A percentile compares a stretch with the other conserved stretches of the same genome.
Evolutionary conservation across 257 asterid genomes (phyloP).

Genomic region (Nemophila menziesii): DNA sequence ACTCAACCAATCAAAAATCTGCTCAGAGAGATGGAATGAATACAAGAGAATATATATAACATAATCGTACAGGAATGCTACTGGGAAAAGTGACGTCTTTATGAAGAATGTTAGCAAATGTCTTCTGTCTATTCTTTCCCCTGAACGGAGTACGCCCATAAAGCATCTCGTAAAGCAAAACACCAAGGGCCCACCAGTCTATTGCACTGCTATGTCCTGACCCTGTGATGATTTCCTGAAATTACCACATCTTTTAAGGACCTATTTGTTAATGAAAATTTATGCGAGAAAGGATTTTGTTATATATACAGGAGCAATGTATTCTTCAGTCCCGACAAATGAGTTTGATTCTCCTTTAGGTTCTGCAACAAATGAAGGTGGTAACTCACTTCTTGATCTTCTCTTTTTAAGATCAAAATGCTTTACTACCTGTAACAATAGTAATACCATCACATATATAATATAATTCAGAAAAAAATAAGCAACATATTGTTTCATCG

Average conservation of each 20-base stretch:
- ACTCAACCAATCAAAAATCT: neutral
- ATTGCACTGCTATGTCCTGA: constrained; percentile 90
- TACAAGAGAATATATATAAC: neutral
- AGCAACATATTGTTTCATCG: neutral
- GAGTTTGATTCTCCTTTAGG: constrained; percentile 87
- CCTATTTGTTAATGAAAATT: no score
- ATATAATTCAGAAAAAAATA: no score
- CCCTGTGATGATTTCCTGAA: constrained; percentile 93
- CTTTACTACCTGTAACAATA: constrained; percentile 54
- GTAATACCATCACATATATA: no score
- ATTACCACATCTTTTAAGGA: constrained; percentile 13
- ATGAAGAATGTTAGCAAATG: constrained; percentile 80
- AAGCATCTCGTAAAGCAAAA: constrained; percentile 83
- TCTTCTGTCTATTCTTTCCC: constrained; percentile 94
- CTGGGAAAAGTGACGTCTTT: constrained; percentile 98
- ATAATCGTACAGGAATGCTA: constrained; percentile 65
- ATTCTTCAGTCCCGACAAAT: constrained; percentile 96
- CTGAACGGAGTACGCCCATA: constrained; percentile 95
- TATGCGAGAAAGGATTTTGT: neutral
- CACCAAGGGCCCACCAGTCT: constrained; percentile 99
- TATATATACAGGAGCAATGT: constrained; percentile 81
- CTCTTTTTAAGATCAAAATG: constrained; percentile 45
- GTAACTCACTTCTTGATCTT: constrained; percentile 64
- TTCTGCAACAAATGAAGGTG: constrained; percentile 80
- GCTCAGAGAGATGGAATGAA: neutral